These are phyloP conservation scores for Zalaria obscura DNA, from an alignment of 2,329 filamentous ascomycete species.

Conservation along the genomic window DNA sequence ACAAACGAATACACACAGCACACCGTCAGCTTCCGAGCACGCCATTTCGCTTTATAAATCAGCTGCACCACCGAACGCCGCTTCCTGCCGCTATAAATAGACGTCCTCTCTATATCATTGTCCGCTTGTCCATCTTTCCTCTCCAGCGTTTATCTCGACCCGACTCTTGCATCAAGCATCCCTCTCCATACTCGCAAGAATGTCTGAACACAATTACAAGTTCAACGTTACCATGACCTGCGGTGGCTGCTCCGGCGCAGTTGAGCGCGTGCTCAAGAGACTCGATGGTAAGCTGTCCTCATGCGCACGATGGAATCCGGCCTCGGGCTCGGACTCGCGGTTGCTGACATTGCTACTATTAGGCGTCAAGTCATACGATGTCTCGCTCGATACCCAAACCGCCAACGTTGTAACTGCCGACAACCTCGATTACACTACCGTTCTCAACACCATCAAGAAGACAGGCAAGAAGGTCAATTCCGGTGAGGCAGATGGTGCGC, in stretches of 20 bases:
- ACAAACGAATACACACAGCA: too few species aligned
- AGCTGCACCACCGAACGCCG: too few species aligned
- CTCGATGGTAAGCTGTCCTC: constrained; percentile 54
- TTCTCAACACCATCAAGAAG: constrained; percentile 82
- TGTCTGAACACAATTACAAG: constrained; percentile 82
- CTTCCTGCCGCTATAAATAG: too few species aligned
- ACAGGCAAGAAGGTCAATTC: constrained; percentile 85
- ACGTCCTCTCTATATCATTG: too few species aligned
- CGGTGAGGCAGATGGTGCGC: constrained; percentile 54
- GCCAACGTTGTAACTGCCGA: constrained; percentile 62
- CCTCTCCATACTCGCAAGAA: constrained; percentile 22
- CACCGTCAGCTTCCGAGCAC: too few species aligned
- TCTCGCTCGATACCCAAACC: constrained; percentile 74
- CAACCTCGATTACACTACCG: constrained; percentile 60
- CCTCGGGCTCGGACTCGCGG: too few species aligned
- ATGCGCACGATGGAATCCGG: too few species aligned
- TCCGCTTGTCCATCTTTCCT: too few species aligned
- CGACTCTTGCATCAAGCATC: too few species aligned
- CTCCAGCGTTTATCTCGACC: too few species aligned
- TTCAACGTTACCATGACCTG: constrained; percentile 93
- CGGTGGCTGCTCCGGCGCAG: constrained; percentile 86
- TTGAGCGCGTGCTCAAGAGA: constrained; percentile 85
- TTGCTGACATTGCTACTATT: constrained; percentile 1
- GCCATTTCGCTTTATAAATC: too few species aligned
- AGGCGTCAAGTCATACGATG: constrained; percentile 80